Conservation (phyloP, 495 filamentous ascomycete genomes). For the Massariosphaeria phaeospora region DNA sequence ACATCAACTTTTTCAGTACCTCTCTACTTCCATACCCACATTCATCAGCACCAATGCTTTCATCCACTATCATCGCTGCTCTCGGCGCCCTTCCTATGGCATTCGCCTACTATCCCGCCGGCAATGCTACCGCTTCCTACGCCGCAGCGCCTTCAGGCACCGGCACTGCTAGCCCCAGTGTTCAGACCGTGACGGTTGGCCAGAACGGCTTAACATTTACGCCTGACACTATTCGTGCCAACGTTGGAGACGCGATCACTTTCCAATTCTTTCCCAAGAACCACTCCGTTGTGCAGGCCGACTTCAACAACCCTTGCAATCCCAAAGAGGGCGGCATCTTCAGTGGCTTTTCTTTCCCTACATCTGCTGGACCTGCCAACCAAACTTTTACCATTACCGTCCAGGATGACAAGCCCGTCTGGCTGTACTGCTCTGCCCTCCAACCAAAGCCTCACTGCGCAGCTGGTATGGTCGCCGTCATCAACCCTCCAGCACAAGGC, state of each 20-base stretch:
- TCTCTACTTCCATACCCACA: not conserved
- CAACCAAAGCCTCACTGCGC: slow-evolving; percentile 28
- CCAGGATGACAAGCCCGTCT: slow-evolving; percentile 32
- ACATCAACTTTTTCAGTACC: not conserved
- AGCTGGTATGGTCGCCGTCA: slow-evolving; percentile 34
- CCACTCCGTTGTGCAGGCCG: slow-evolving; percentile 57
- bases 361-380: slow-evolving; percentile 4
- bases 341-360: slow-evolving; percentile 24
- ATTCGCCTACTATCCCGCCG: not conserved
- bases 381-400: slow-evolving; percentile 33
- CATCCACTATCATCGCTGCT: slow-evolving; percentile 12
- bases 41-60: slow-evolving; percentile 17
- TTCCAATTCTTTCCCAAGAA: slow-evolving; percentile 61
- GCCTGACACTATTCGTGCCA: slow-evolving; percentile 50
- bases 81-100: slow-evolving; percentile 9
- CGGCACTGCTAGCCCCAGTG: not conserved
- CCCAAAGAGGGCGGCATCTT: slow-evolving; percentile 40
- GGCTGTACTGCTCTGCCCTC: slow-evolving; percentile 35
- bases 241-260: slow-evolving; percentile 51
- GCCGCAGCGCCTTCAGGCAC: not conserved
- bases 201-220: slow-evolving; percentile 47
- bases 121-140: not conserved
- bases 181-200: slow-evolving; percentile 51
- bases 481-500: slow-evolving; percentile 30
- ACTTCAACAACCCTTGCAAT: slow-evolving; percentile 54